Base-by-base conservation (phyloP, 2,329 filamentous ascomycete species). In the Xylogone sp. region DNA sequence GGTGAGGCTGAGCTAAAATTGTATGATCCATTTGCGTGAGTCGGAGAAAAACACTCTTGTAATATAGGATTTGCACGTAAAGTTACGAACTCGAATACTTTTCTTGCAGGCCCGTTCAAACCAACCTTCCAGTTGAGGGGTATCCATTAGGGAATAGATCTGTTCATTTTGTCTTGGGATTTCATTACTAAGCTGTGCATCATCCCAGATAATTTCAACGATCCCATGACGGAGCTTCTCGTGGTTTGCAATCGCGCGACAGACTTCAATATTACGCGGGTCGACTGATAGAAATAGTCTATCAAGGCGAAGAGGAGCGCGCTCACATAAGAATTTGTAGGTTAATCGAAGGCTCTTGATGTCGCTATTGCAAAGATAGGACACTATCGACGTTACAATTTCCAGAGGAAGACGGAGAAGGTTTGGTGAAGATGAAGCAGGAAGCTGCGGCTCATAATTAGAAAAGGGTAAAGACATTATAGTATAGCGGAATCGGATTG, bases 221-320 rank as follows among this genome's bases (percentile, higher is more conserved):
- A 75, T 59, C 1, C 53, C 39, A 1, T 56, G 44, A 3, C 66
- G 64, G 46, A 69, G 68, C 1, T 42, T 51, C 3, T 68, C 62
- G 53, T 74, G 66, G 9, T 67, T 55, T 8, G 72, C 66, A 46
- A 75, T 59, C 13, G 63, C 59, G 2, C 63, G 59, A 20, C 71
- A 65, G 3, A 71, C 69, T 2, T 65, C 43, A 5, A 76, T 56
- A 47, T 75, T 68, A 20, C 64, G 61, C 3, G 65, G 64, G 46
- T 70, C 73, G 3, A 72, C 64, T 5, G 69, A 72, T 10, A 75
- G 55, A 50, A 71, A 75, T 3, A 72, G 66, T 21, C 69, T 65
- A 24, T 64, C 54, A 19, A 70, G 60, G 21, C 62, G 62, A 9
- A 71, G 54, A 27, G 29, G 51, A 12, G 49, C 49, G 3, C 10